These are phyloP conservation scores for Aspergillus jensenii DNA, from an alignment of 2,329 filamentous ascomycete species.

Conservation along the genomic window DNA sequence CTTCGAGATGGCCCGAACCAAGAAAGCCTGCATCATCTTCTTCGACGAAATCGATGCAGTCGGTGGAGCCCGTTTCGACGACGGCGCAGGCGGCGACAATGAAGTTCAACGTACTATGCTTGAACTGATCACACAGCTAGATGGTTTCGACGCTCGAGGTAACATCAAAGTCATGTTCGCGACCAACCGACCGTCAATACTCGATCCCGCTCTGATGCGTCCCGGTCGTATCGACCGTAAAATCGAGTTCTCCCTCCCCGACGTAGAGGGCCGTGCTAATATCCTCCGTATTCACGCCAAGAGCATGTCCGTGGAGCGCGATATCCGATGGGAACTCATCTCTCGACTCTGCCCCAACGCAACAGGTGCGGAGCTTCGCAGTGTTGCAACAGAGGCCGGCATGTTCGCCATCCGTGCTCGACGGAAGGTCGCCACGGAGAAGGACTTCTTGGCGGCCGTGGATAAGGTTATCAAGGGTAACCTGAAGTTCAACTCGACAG, in stretches of 20 bases:
- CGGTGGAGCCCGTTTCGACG: slow-evolving; percentile 92
- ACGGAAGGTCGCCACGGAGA: slow-evolving; percentile 97
- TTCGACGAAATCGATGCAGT: slow-evolving; percentile 98
- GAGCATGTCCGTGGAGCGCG: slow-evolving; percentile 98
- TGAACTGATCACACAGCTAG: slow-evolving; percentile 94
- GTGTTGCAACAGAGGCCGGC: slow-evolving; percentile 95
- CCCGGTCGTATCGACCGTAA: slow-evolving; percentile 97
- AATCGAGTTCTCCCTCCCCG: slow-evolving; percentile 96
- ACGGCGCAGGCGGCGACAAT: slow-evolving; percentile 94
- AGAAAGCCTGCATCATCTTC: slow-evolving; percentile 99
- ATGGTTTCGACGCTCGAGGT: slow-evolving; percentile 92
- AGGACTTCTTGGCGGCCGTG: slow-evolving; percentile 96
- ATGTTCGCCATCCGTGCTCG: slow-evolving; percentile 96
- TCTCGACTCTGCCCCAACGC: slow-evolving; percentile 95
- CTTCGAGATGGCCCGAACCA: slow-evolving; percentile 98
- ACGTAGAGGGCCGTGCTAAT: slow-evolving; percentile 95
- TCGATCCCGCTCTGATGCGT: slow-evolving; percentile 96
- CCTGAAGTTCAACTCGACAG: slow-evolving; percentile 98
- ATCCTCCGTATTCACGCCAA: slow-evolving; percentile 98
- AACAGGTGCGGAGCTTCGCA: slow-evolving; percentile 91
- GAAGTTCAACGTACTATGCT: slow-evolving; percentile 98
- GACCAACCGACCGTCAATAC: slow-evolving; percentile 91
- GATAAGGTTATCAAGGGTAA: slow-evolving; percentile 99
- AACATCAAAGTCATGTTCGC: slow-evolving; percentile 99
- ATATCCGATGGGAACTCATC: slow-evolving; percentile 98